phyloP scores from a whole-genome alignment of 176 grass and related monocot genomes.

The Aegilops speltoides region DNA sequence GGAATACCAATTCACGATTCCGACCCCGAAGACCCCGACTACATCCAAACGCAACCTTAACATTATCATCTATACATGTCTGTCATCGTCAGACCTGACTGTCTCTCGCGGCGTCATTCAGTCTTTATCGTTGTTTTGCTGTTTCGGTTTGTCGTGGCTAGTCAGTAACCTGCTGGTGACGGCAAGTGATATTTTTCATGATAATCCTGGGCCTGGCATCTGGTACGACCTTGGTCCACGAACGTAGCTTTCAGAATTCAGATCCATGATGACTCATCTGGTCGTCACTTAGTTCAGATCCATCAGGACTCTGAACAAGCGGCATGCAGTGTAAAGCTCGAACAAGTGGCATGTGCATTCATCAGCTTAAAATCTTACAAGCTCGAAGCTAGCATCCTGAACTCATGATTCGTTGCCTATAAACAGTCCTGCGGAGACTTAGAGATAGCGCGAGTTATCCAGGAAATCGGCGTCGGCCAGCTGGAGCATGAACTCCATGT shows the following conservation, averaged over 20 bases:
- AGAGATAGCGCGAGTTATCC: slow-evolving; percentile 40
- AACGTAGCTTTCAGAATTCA: slow-evolving; percentile 8
- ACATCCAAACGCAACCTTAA: neutral
- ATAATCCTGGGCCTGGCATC: neutral
- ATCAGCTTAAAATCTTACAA: too few relatives aligned
- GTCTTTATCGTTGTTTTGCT: neutral
- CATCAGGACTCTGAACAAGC: neutral
- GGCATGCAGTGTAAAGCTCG: neutral
- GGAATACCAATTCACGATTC: neutral
- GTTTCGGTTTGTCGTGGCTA: neutral
- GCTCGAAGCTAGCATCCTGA: neutral
- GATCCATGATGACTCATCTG: neutral
- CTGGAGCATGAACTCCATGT: slow-evolving; percentile 60
- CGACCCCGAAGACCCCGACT: neutral
- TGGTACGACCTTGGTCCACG: neutral
- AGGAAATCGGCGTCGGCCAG: slow-evolving; percentile 45
- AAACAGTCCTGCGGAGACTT: neutral
- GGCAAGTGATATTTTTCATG: neutral
- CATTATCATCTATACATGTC: neutral
- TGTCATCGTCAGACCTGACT: neutral
- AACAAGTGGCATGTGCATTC: neutral
- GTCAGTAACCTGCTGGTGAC: slow-evolving; percentile 2
- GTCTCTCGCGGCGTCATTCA: neutral
- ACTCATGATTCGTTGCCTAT: neutral
- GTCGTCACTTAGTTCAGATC: neutral